Evolutionary conservation across 768 basidiomycete species (phyloP).

Genomic region (Floccularia luteovirens): DNA sequence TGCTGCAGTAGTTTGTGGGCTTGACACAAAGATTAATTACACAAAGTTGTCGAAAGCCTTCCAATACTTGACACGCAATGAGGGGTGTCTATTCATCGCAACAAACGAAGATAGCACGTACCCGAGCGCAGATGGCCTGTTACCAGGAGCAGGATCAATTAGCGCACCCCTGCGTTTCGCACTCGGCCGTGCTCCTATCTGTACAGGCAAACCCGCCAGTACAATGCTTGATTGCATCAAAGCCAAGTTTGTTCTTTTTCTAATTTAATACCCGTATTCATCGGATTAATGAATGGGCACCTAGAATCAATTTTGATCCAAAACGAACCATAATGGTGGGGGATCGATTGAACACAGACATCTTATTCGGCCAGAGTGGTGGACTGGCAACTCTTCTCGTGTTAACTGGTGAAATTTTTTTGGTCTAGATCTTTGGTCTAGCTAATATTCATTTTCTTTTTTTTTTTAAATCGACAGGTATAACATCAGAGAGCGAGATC

Average conservation of each 20-base stretch:
- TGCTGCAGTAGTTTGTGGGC: slow-evolving; percentile 91
- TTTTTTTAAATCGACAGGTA: slow-evolving; percentile 38
- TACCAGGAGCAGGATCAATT: slow-evolving; percentile 83
- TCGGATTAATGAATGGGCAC: slow-evolving; percentile 7
- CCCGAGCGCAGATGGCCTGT: slow-evolving; percentile 61
- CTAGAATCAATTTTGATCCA: slow-evolving; percentile 82
- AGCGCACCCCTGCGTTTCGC: slow-evolving; percentile 77
- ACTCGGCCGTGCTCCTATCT: slow-evolving; percentile 60
- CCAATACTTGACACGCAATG: slow-evolving; percentile 78
- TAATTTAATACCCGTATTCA: slow-evolving; percentile 3
- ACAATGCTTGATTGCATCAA: slow-evolving; percentile 94
- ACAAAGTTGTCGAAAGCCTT: slow-evolving; percentile 92
- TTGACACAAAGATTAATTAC: slow-evolving; percentile 85
- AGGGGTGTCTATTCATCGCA: slow-evolving; percentile 75
- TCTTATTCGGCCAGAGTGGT: slow-evolving; percentile 84
- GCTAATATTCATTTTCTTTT: not conserved
- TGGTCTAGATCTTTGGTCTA: slow-evolving; percentile 2
- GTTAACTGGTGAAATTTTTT: slow-evolving; percentile 61
- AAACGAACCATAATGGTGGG: slow-evolving; percentile 90
- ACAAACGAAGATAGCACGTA: slow-evolving; percentile 94
- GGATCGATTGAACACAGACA: slow-evolving; percentile 93
- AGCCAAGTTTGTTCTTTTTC: slow-evolving; percentile 33
- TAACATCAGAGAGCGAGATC: slow-evolving; percentile 69
- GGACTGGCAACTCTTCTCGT: slow-evolving; percentile 87
- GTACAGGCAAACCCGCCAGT: slow-evolving; percentile 85